Conservation (phyloP, 805 yeast species). For the Tetrapisispora namnaoensis region DNA sequence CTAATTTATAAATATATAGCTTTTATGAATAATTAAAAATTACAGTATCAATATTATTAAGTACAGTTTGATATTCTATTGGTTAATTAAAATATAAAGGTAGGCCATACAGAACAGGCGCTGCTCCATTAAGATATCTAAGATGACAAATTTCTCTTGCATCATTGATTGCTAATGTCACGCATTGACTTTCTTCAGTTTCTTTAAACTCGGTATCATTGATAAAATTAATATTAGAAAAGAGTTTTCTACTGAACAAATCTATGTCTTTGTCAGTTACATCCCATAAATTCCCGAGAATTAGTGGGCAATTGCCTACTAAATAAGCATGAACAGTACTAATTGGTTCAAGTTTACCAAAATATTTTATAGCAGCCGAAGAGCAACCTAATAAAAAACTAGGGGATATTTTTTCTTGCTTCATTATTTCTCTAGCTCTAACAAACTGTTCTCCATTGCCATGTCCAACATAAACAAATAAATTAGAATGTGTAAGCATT, state of each 20-base stretch:
- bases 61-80: not conserved
- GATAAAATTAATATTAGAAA: conserved; percentile 58
- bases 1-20: not conserved
- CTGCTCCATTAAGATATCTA: conserved; percentile 77
- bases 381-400: conserved; percentile 79
- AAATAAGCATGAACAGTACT: conserved; percentile 75
- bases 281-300: conserved; percentile 87
- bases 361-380: conserved; percentile 55
- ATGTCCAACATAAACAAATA: conserved; percentile 82
- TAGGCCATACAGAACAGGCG: conserved; percentile 84
- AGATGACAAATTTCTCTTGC: conserved; percentile 65
- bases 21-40: not conserved
- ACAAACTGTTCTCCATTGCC: conserved; percentile 92
- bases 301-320: conserved; percentile 71
- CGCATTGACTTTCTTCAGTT: conserved; percentile 17
- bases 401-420: conserved; percentile 41
- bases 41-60: too few relatives aligned
- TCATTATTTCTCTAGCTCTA: conserved; percentile 43
- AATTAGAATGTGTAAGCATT: conserved; percentile 34
- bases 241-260: conserved; percentile 51
- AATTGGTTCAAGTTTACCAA: conserved; percentile 56
- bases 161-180: conserved; percentile 47
- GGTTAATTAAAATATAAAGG: conserved; percentile 33
- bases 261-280: conserved; percentile 96
- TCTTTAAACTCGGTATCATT: not conserved